Conservation (phyloP, 1,284 basidiomycete species). For the Boletus smithii region DNA sequence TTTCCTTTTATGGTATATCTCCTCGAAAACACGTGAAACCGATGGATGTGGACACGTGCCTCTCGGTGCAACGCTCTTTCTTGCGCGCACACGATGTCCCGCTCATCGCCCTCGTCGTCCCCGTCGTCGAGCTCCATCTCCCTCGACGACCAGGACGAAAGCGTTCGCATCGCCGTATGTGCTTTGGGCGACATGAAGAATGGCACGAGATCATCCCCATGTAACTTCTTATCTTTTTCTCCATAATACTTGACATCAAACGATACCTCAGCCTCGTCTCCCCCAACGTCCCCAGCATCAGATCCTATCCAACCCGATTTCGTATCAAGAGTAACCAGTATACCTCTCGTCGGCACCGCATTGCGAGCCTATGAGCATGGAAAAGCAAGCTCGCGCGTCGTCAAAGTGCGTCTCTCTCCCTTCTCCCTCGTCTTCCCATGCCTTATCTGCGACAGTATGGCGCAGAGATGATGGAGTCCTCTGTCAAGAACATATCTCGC, state of each 20-base stretch:
- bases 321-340: constrained; percentile 40
- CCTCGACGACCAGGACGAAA: constrained; percentile 37
- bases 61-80: background rate
- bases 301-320: constrained; percentile 35
- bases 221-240: constrained; percentile 9
- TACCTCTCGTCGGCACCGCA: constrained; percentile 48
- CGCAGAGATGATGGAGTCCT: constrained; percentile 84
- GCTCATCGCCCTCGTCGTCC: constrained; percentile 12
- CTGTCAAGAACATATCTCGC: constrained; percentile 76
- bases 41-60: constrained; percentile 5
- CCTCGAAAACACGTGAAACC: constrained; percentile 23
- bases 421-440: no score
- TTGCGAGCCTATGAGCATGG: constrained; percentile 49
- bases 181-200: constrained; percentile 40
- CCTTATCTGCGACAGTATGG: constrained; percentile 59
- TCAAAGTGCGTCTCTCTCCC: constrained; percentile 37
- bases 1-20: constrained; percentile 3
- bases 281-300: constrained; percentile 11
- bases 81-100: background rate
- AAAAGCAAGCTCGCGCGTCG: constrained; percentile 49
- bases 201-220: constrained; percentile 10
- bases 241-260: background rate
- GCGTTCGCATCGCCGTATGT: constrained; percentile 39
- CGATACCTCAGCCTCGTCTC: constrained; percentile 6
- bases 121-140: constrained; percentile 4